Percentiles rank a stretch among this genome's conserved stretches.
These are phyloP conservation scores for Pseudognaphalium luteoalbum DNA, from an alignment of 129 eudicot genomes.

Conservation along the genomic window DNA sequence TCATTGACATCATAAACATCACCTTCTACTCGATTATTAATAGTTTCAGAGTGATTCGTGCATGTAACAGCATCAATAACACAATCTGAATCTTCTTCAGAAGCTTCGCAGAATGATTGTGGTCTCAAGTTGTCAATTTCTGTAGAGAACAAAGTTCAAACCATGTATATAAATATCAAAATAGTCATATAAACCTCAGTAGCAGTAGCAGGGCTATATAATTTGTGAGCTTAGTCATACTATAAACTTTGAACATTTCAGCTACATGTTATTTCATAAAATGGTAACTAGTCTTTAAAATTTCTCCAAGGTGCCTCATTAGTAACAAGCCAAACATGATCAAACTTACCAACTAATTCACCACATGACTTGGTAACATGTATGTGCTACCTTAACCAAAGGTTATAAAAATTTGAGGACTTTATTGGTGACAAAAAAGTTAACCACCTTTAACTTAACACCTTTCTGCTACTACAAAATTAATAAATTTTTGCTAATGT, in stretches of 20 bases:
- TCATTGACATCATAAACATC: conserved; percentile 30
- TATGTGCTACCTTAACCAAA: background rate
- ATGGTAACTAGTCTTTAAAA: background rate
- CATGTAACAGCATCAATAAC: conserved; percentile 2
- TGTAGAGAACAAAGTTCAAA: conserved; percentile 24
- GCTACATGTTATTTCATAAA: background rate
- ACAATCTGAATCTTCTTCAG: conserved; percentile 11
- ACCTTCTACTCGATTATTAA: conserved; percentile 27
- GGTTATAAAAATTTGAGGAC: background rate
- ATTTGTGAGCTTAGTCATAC: background rate
- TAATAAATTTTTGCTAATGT: background rate
- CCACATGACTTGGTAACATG: background rate
- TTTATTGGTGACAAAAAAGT: background rate
- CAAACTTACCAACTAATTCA: conserved; percentile 9
- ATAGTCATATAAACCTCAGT: background rate
- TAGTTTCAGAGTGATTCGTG: conserved; percentile 24
- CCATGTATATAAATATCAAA: conserved; percentile 3
- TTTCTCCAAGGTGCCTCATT: background rate
- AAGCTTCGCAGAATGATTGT: conserved; percentile 26
- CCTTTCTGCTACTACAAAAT: background rate
- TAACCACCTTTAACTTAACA: background rate
- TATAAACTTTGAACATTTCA: background rate
- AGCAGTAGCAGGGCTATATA: background rate
- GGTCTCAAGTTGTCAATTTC: conserved; percentile 27
- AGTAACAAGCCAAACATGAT: conserved; percentile 26